Conservation (phyloP, 768 basidiomycete genomes). For the Lactarius quietus region DNA sequence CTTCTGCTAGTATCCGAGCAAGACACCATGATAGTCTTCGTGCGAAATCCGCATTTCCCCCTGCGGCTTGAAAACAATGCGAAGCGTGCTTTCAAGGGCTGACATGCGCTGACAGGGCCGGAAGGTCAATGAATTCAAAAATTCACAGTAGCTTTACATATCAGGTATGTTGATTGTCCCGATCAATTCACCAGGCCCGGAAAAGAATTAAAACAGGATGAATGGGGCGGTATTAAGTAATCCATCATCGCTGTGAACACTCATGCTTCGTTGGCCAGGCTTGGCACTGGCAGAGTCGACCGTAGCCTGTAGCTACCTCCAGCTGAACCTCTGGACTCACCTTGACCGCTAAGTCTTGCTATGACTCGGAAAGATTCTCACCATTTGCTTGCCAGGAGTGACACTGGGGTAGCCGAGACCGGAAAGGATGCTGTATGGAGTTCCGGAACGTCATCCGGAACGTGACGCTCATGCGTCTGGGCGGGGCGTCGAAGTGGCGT, state of each 20-base stretch:
- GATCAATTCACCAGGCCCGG: neutral
- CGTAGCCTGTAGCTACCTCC: neutral
- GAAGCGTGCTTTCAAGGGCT: neutral
- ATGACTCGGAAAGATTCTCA: neutral
- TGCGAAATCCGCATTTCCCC: neutral
- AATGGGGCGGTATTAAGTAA: no score
- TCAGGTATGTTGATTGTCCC: neutral
- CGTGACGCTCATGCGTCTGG: neutral
- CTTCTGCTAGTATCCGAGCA: neutral
- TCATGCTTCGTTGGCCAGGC: no score
- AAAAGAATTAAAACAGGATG: neutral
- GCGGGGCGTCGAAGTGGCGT: neutral
- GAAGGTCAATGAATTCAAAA: neutral
- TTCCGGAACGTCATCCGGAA: neutral
- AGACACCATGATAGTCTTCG: neutral
- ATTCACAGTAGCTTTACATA: neutral
- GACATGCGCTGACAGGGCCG: neutral
- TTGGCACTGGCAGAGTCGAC: neutral
- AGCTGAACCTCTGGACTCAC: neutral
- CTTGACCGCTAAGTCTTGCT: neutral
- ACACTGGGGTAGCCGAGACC: neutral
- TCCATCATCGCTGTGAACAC: no score
- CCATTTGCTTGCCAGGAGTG: neutral
- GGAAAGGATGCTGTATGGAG: neutral
- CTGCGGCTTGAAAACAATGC: neutral